Percentiles rank a stretch among this genome's conserved stretches.
Conservation (phyloP, 257 asterid genomes). For the Solanum etuberosum region DNA sequence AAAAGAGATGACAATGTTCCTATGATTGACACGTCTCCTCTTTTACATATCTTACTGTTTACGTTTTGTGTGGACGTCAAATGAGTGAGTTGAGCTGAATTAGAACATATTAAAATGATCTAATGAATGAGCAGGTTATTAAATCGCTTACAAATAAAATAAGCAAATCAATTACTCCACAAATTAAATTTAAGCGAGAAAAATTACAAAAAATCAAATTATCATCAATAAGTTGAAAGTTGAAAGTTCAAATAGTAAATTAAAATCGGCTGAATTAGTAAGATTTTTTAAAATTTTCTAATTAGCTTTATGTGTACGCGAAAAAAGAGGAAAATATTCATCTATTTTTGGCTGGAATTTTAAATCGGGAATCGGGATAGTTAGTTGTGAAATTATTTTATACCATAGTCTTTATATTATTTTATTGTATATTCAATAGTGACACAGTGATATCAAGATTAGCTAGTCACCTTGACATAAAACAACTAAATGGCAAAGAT, state of each 20-base stretch:
- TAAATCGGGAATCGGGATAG: neutral
- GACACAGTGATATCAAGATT: neutral
- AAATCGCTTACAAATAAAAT: too few relatives aligned
- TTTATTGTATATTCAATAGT: neutral
- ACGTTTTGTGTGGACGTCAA: neutral
- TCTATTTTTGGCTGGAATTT: neutral
- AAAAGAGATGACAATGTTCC: neutral
- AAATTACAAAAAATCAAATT: too few relatives aligned
- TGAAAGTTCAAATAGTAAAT: too few relatives aligned
- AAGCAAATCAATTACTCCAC: neutral
- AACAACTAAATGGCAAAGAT: neutral
- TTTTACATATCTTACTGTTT: neutral
- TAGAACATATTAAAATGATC: rapidly evolving
- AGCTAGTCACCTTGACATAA: neutral
- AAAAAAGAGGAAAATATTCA: neutral
- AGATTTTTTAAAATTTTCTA: neutral
- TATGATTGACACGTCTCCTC: slow-evolving; percentile 11
- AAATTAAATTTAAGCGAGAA: too few relatives aligned
- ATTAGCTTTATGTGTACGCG: neutral
- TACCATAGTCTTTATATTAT: neutral
- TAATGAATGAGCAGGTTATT: neutral
- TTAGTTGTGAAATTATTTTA: neutral
- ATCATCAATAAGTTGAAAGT: too few relatives aligned
- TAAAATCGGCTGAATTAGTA: too few relatives aligned
- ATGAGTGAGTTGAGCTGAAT: rapidly evolving